phyloP scores from a whole-genome alignment of 306 rosid species.

The Prinsepia uniflora region DNA sequence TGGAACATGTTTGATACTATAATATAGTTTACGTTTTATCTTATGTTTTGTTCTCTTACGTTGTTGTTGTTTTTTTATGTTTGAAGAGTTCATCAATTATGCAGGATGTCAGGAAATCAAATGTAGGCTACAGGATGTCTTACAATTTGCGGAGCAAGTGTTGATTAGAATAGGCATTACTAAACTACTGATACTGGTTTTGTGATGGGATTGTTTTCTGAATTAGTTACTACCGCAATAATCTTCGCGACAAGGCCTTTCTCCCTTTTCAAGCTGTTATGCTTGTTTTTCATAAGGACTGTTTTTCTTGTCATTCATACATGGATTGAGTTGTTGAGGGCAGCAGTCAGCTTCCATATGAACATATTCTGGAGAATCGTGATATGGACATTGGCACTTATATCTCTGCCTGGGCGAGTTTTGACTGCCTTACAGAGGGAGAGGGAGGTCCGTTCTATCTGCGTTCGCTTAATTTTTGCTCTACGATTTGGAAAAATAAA shows the following conservation, averaged over 20 bases:
- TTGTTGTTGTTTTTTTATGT: neutral
- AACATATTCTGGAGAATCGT: conserved; percentile 40
- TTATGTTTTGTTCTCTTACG: neutral
- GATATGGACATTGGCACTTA: conserved; percentile 49
- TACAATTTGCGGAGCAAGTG: conserved; percentile 30
- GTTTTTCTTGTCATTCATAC: conserved; percentile 35
- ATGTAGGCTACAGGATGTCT: neutral
- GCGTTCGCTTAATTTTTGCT: neutral
- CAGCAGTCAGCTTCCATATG: conserved; percentile 39
- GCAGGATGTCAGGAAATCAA: conserved; percentile 31
- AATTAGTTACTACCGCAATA: conserved; percentile 31
- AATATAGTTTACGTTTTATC: neutral
- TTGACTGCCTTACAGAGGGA: conserved; percentile 54
- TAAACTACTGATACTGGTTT: conserved; percentile 3
- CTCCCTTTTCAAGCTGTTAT: conserved; percentile 35
- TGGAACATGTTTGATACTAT: neutral
- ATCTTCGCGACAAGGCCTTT: conserved; percentile 47
- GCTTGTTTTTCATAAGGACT: conserved; percentile 47
- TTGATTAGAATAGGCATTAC: conserved; percentile 22
- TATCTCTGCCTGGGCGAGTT: conserved; percentile 58
- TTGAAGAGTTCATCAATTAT: conserved; percentile 24
- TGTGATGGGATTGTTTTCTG: conserved; percentile 51
- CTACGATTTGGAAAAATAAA: neutral
- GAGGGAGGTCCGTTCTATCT: conserved; percentile 49
- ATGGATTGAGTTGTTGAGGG: conserved; percentile 53